These are phyloP conservation scores for Carex scoparia DNA, from an alignment of 176 grass and related monocot genomes.

Conservation along the genomic window DNA sequence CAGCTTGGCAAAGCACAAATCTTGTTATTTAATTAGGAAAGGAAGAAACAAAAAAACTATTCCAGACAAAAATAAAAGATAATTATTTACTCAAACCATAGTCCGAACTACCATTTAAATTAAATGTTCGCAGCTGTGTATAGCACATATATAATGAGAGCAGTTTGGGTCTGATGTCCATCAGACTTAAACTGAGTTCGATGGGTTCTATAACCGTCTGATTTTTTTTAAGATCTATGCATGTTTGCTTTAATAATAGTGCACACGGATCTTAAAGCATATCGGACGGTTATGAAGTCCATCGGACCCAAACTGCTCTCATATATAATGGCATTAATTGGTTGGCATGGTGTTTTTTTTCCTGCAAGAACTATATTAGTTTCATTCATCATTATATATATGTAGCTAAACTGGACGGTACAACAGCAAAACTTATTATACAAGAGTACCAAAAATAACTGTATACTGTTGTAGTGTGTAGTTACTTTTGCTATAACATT, in stretches of 20 bases:
- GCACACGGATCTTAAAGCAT: no score
- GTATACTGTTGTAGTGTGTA: not conserved
- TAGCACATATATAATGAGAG: no score
- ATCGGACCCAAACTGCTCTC: no score
- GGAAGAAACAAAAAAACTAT: not conserved
- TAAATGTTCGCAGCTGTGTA: no score
- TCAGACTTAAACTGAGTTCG: no score
- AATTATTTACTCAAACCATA: not conserved
- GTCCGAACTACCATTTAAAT: not conserved
- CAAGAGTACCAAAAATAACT: not conserved
- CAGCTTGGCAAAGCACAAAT: not conserved
- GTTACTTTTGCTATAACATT: not conserved
- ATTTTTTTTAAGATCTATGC: no score
- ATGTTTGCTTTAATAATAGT: no score
- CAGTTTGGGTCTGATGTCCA: no score
- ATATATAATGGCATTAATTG: no score
- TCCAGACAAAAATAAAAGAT: not conserved
- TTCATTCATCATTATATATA: not conserved
- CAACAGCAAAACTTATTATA: not conserved
- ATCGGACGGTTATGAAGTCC: no score
- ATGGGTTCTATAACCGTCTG: no score
- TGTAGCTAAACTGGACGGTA: not conserved
- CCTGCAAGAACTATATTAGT: not conserved
- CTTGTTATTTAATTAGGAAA: conserved; percentile 9
- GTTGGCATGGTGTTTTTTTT: no score